phyloP scores from a whole-genome alignment of 805 yeast genomes.

The Teunomyces lycoperdinae region DNA sequence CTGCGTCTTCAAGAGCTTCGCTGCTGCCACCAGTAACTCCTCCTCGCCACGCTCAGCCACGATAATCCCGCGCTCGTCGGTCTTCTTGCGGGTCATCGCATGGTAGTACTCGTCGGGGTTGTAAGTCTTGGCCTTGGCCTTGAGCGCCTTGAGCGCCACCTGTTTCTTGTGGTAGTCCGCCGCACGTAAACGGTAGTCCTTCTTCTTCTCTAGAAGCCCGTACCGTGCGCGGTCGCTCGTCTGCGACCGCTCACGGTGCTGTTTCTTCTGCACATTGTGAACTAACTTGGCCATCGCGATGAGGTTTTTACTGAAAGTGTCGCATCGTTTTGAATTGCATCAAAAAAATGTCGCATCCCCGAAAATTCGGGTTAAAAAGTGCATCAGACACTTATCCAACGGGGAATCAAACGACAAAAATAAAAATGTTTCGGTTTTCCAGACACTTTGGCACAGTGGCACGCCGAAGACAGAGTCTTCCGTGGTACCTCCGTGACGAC shows the following conservation, averaged over 20 bases:
- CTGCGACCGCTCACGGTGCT: constrained; percentile 93
- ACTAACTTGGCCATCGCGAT: constrained; percentile 67
- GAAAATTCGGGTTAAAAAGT: background rate
- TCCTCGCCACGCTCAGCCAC: constrained; percentile 64
- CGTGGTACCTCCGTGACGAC: constrained; percentile 62
- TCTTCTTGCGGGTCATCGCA: constrained; percentile 73
- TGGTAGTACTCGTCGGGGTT: constrained; percentile 97
- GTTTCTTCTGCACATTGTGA: constrained; percentile 92
- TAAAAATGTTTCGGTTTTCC: background rate
- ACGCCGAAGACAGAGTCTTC: constrained; percentile 20
- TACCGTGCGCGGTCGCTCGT: constrained; percentile 65
- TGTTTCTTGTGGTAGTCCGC: constrained; percentile 57
- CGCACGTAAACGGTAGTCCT: constrained; percentile 49
- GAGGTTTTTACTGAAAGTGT: background rate
- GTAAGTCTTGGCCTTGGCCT: constrained; percentile 65
- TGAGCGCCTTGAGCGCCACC: constrained; percentile 65
- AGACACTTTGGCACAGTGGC: background rate
- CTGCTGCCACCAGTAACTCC: constrained; percentile 66
- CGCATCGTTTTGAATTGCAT: too few relatives aligned
- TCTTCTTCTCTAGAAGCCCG: constrained; percentile 90
- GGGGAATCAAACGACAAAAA: background rate
- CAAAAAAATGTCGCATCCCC: too few relatives aligned
- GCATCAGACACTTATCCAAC: background rate
- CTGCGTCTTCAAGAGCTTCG: constrained; percentile 82
- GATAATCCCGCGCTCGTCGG: constrained; percentile 69